Conservation (phyloP, 225 moss, liverwort and hornwort genomes). For the Pseudisothecium myosuroides region DNA sequence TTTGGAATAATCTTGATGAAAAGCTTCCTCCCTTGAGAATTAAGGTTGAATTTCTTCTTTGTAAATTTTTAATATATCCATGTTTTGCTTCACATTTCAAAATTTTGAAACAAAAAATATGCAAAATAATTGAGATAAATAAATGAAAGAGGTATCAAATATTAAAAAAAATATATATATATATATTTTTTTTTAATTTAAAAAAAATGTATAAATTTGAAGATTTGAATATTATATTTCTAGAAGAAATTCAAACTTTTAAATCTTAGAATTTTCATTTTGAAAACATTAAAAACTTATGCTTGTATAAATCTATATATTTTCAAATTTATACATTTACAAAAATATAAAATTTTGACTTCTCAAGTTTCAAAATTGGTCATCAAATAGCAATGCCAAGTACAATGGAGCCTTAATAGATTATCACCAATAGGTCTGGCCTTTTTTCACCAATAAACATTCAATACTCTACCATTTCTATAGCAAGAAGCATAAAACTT, state of each 20-base stretch:
- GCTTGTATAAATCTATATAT: not conserved
- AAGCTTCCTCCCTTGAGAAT: fast-evolving
- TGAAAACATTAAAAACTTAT: too few relatives aligned
- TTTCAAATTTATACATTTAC: not conserved
- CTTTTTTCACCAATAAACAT: not conserved
- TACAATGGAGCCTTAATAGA: fast-evolving
- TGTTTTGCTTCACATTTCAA: not conserved
- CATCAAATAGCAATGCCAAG: not conserved
- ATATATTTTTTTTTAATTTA: too few relatives aligned
- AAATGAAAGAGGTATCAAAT: not conserved
- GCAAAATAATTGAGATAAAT: not conserved
- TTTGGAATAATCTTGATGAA: not conserved
- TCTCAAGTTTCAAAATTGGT: not conserved
- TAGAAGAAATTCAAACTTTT: too few relatives aligned
- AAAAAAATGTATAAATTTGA: too few relatives aligned
- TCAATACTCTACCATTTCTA: not conserved
- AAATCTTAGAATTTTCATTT: too few relatives aligned
- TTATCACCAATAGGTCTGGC: too few relatives aligned
- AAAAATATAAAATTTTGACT: not conserved
- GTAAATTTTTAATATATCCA: not conserved
- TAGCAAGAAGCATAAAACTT: not conserved
- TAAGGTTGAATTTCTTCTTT: not conserved
- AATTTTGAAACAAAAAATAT: not conserved
- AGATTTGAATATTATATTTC: too few relatives aligned
- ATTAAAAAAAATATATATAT: too few relatives aligned